Conservation (phyloP, 495 filamentous ascomycete species). For the Apodospora peruviana region DNA sequence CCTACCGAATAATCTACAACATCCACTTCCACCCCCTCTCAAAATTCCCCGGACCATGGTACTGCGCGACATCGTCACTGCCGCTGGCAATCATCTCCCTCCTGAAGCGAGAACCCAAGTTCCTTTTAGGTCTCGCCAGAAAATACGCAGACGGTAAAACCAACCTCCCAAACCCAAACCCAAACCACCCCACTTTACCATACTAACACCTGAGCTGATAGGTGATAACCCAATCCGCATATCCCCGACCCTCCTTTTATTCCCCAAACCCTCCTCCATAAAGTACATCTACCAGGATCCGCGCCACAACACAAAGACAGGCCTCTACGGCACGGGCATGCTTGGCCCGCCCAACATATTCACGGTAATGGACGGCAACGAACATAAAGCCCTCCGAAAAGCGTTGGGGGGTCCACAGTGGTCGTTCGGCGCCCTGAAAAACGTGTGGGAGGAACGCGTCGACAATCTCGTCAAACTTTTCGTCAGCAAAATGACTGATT, state of each 20-base stretch:
- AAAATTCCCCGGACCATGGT: too few species aligned
- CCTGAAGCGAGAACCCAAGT: not conserved
- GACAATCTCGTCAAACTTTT: constrained; percentile 31
- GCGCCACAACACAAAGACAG: constrained; percentile 2
- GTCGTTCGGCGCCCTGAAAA: constrained; percentile 25
- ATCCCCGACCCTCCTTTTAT: constrained; percentile 1
- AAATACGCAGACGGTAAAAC: not conserved
- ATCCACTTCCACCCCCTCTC: too few species aligned
- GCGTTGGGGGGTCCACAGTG: constrained; percentile 8
- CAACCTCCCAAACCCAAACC: not conserved
- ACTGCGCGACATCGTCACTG: not conserved
- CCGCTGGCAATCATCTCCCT: not conserved
- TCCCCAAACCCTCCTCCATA: constrained; percentile 2
- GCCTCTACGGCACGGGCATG: constrained; percentile 2
- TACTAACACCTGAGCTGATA: not conserved
- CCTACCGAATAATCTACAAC: too few species aligned
- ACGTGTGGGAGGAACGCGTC: constrained; percentile 44
- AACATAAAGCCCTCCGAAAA: constrained; percentile 4
- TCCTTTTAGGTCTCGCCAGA: not conserved
- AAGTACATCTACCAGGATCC: constrained; percentile 8
- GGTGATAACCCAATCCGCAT: constrained; percentile 1
- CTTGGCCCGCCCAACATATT: constrained; percentile 3
- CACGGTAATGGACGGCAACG: constrained; percentile 3
- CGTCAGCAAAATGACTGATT: not conserved
- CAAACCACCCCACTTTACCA: not conserved